Evolutionary conservation across 495 filamentous ascomycete genomes (phyloP), one percentile per base, ranked within the genome.

Genomic region (Daldinia decipiens): DNA sequence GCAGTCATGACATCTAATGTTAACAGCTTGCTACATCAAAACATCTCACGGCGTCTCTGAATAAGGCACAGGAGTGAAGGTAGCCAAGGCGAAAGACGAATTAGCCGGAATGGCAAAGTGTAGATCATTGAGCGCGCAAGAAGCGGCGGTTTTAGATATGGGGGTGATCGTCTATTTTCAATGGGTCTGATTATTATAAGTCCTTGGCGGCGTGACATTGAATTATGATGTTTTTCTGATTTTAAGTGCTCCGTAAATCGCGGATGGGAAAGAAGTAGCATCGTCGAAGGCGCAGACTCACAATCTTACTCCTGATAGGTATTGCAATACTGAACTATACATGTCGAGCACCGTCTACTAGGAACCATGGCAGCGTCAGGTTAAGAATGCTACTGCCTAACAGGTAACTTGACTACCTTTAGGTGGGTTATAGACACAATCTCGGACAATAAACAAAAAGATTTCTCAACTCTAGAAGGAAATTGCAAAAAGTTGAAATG

Each of bases 71-170:
- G 43, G 38, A 58, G 26, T 36, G 52, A 50, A 50, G 63, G 53
- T 5, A 60, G 69, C 69, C 63, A 72, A 72, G 69, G 45, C 68
- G 32, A 58, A 61, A 34, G 24, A 19, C 13, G 55, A 59, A 68
- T 73, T 73, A 73, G 70, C 70, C 70, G 65, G 38, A 59, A 65
- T 65, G 65, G 70, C 52, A 69, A 73, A 73, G 65, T 73, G 70
- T 55, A 73, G 70, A 69, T 73, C 65, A 17, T 38, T 47, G 50
- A 40, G 60, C n/a, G 45, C 27, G 36, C 27, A 39, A 62, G 5
- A 2, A 21, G 36, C 19, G 19, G 34, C 24, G 58, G 59, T 47
- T 45, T 32, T 36, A 54, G 36, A 47, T 65, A 36, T 9, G 59
- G 39, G 56, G 19, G 39, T 17, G 57, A 45, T 61, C 52, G 54